Base-by-base conservation (phyloP, 1,139 yeast species). In the Pichia sp. region DNA sequence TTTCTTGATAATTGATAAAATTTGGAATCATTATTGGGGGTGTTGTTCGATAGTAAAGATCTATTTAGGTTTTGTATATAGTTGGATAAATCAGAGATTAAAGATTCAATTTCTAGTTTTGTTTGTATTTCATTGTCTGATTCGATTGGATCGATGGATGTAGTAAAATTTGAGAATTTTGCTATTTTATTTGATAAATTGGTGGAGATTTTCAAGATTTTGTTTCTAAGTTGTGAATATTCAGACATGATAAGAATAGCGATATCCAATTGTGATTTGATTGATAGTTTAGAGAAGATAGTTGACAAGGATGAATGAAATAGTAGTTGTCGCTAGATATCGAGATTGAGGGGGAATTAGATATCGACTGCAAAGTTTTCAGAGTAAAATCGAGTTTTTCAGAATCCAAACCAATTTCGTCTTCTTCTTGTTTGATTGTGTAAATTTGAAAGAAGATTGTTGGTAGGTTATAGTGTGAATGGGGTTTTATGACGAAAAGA, bases 1-100 rank as follows among this genome's bases (percentile, higher is more conserved):
- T 90, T 96, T 54, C 98, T 81, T 52, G 84, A 81, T 46, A 90
- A 71, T 66, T 93, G 98, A 62, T 87, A 93, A 42, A 83, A 68
- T 67, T 88, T 87, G 0, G 93, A 80, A 0, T 93, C 46, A 16
- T 16, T 25, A 10, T n/a, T 6, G 8, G 33, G 16, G 16, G 10
- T 36, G n/a, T 28, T 27, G 13, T 34, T 80, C 2, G 90, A 77
- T 65, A 60, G 55, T 5, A 81, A 69, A 41, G 74, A 70, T 46
- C 76, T 67, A 54, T 70, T 73, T 56, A 78, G 62, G 27, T 33
- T 75, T 67, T 51, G 59, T 18, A 63, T 72, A 60, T 52, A 68
- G 73, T 58, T 77, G 70, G 63, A 82, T 61, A 73, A 69, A 61
- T 65, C 66, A 31, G 63, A 63, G 28, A 81, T 60, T 22, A 69